These are phyloP conservation scores for Phialophora macrospora DNA, from an alignment of 2,329 filamentous ascomycete genomes.

Conservation along the genomic window DNA sequence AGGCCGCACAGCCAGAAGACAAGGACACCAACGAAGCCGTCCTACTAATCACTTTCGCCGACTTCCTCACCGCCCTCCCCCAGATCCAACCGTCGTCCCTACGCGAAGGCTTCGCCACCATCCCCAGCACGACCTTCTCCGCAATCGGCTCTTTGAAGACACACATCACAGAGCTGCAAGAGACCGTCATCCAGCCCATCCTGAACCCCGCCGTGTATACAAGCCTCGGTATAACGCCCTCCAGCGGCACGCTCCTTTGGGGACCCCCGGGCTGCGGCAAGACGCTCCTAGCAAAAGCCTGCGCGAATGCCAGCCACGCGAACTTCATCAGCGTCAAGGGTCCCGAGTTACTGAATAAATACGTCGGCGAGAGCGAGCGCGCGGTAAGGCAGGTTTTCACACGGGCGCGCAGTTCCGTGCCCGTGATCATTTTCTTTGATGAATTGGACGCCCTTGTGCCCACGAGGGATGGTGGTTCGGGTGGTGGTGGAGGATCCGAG, in stretches of 20 bases:
- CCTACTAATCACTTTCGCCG: constrained; percentile 64
- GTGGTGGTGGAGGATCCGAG: constrained; percentile 68
- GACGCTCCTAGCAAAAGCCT: constrained; percentile 92
- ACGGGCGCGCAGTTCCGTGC: constrained; percentile 81
- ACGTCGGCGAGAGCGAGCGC: constrained; percentile 93
- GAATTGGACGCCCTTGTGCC: constrained; percentile 93
- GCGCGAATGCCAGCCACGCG: constrained; percentile 91
- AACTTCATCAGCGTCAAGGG: constrained; percentile 99
- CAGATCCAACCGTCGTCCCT: constrained; percentile 80
- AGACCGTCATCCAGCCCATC: constrained; percentile 89
- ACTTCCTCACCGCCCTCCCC: constrained; percentile 77
- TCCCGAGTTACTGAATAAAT: constrained; percentile 95
- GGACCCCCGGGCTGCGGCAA: constrained; percentile 97
- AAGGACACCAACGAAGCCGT: constrained; percentile 42
- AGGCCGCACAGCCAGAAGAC: constrained; percentile 6
- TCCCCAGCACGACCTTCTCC: constrained; percentile 90
- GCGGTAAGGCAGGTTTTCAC: constrained; percentile 90
- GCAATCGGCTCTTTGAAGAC: constrained; percentile 83
- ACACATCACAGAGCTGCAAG: constrained; percentile 80
- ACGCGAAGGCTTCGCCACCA: constrained; percentile 91
- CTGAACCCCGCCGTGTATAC: constrained; percentile 77
- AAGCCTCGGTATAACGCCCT: constrained; percentile 75
- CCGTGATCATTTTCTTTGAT: constrained; percentile 97
- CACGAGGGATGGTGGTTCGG: constrained; percentile 74
- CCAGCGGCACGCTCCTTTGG: constrained; percentile 91